phyloP scores from a whole-genome alignment of 2,329 filamentous ascomycete species.

The Xylariaceae sp. region DNA sequence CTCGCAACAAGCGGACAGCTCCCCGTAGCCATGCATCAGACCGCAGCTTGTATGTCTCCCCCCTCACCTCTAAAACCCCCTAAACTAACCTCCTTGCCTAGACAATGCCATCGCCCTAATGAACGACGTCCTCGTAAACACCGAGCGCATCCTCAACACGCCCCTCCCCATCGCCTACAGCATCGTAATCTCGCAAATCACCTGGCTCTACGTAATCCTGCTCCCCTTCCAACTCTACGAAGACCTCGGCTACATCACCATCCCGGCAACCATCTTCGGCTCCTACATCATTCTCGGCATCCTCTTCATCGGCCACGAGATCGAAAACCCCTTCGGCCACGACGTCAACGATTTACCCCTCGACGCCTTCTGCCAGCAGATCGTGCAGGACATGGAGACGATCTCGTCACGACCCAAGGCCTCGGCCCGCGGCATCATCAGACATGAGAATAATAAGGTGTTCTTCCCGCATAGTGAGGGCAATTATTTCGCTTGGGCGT shows the following conservation, averaged over 20 bases:
- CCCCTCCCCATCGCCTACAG: conserved; percentile 77
- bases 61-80: background rate
- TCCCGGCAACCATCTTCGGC: conserved; percentile 66
- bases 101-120: conserved; percentile 58
- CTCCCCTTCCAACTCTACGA: conserved; percentile 74
- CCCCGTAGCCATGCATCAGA: conserved; percentile 53
- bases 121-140: conserved; percentile 67
- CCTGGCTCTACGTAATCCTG: conserved; percentile 75
- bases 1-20: conserved; percentile 53
- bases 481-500: conserved; percentile 28
- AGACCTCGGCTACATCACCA: conserved; percentile 65
- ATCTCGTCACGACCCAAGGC: conserved; percentile 57
- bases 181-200: conserved; percentile 81
- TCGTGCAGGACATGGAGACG: conserved; percentile 68
- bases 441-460: conserved; percentile 42
- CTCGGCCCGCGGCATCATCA: conserved; percentile 45
- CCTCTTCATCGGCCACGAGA: conserved; percentile 67
- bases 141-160: conserved; percentile 75
- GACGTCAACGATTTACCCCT: conserved; percentile 79
- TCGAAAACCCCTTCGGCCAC: conserved; percentile 79
- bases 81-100: too few species aligned
- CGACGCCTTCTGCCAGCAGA: conserved; percentile 69
- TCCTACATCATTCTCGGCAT: conserved; percentile 82
- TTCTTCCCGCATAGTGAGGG: conserved; percentile 42
- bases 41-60: conserved; percentile 39